Conservation (phyloP, 352 stramenopile genomes). For the Pythium sp. region DNA sequence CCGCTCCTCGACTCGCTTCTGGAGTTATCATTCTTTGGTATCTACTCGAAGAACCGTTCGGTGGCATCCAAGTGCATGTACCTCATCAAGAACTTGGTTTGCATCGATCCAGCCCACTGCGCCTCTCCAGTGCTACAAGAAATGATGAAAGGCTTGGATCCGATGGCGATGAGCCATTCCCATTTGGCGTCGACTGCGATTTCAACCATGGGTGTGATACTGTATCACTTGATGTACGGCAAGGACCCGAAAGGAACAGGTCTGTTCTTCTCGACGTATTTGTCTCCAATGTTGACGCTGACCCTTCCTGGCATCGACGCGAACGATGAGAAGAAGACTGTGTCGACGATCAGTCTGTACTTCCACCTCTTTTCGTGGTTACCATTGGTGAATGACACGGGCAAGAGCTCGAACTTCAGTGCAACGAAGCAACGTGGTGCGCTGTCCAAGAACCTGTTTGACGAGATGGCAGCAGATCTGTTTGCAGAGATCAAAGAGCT, state of each 20-base stretch:
- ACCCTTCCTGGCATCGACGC: slow-evolving; percentile 72
- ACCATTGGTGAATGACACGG: slow-evolving; percentile 63
- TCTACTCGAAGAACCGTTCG: slow-evolving; percentile 70
- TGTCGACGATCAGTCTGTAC: slow-evolving; percentile 61
- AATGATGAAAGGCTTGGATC: slow-evolving; percentile 68
- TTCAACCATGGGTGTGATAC: slow-evolving; percentile 55
- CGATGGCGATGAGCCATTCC: slow-evolving; percentile 64
- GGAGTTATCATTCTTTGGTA: slow-evolving; percentile 57
- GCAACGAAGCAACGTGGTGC: slow-evolving; percentile 33
- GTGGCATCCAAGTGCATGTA: slow-evolving; percentile 71
- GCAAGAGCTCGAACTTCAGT: slow-evolving; percentile 32
- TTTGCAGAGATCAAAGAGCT: slow-evolving; percentile 37
- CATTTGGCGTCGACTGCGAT: slow-evolving; percentile 73
- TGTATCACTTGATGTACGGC: slow-evolving; percentile 65
- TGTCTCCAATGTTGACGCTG: slow-evolving; percentile 53
- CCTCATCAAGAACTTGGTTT: slow-evolving; percentile 63
- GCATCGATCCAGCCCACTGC: slow-evolving; percentile 43
- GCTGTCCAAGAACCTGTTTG: slow-evolving; percentile 33
- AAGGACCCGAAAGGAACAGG: slow-evolving; percentile 39
- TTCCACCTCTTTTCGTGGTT: slow-evolving; percentile 69
- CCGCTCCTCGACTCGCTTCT: slow-evolving; percentile 48
- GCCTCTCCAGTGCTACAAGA: slow-evolving; percentile 52
- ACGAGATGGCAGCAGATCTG: slow-evolving; percentile 39
- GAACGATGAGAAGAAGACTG: slow-evolving; percentile 78
- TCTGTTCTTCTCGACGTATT: slow-evolving; percentile 54